Base-by-base conservation (phyloP, 2,329 filamentous ascomycete genomes). In the Sporothrix inflata region DNA sequence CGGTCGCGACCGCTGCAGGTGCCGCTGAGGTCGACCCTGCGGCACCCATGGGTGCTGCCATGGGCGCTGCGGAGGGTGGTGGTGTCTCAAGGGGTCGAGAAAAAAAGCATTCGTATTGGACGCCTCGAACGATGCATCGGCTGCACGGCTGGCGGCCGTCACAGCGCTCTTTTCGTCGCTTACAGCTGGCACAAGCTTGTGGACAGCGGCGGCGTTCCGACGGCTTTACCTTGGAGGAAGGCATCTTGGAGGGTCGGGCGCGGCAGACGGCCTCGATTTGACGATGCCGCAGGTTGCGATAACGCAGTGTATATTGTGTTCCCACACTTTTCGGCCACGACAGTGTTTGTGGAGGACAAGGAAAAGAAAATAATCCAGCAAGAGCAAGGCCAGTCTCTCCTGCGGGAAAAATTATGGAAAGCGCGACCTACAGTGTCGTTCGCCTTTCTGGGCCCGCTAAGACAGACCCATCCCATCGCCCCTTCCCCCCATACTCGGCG, bases 91-190 rank as follows among this genome's bases (percentile, higher is more conserved):
- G 65, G 1, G 73, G 71, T 3, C 71, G 69, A 16, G 71, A 73
- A 51, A 77, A 77, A 65, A 24, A 69, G 73, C 78, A 79, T 8
- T 76, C 74, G 63, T 53, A 69, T 21, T 72, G 69, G 16, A 78
- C 76, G 38, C 74, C 70, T 16, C 78, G 76, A 7, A 71, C 69
- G 30, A 75, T 71, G 72, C 78, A 79, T 34, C 78, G 75, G 47
- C 74, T 68, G 66, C 78, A 79, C 9, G 78, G 78, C 57, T 74
- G 75, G 5, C 69, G 73, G 47, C 77, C 78, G 40, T 79, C 77
- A 73, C 78, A 79, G 12, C 77, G 77, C 69, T 79, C 77, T 51
- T 79, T 79, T 42, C 78, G 76, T 7, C 76, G 76, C 72, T 78
- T 78, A 72, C 78, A 79, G 66, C 69, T 78, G 19, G 63, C 53